Conservation (phyloP, 208 protist genomes). For the Wallacemonas sp. region DNA sequence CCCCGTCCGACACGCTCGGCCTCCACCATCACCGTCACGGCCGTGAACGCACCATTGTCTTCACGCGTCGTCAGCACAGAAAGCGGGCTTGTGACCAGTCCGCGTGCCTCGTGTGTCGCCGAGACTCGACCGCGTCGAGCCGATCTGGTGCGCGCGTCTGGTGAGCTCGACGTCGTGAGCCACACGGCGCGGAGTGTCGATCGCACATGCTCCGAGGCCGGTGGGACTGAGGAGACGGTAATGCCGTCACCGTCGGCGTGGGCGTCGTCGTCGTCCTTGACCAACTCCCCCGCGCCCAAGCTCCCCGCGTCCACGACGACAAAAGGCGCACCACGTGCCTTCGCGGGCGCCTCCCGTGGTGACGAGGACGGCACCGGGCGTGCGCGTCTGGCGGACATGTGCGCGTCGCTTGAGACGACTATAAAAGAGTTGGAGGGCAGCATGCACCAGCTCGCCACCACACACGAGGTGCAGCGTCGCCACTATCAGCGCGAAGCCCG, state of each 20-base stretch:
- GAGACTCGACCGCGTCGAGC: no score
- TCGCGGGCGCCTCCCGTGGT: no score
- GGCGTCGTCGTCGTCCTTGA: not conserved
- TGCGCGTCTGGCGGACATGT: not conserved
- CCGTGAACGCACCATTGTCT: not conserved
- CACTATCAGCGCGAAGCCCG: conserved; percentile 6
- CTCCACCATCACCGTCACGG: not conserved
- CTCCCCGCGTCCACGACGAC: not conserved
- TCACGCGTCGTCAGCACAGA: not conserved
- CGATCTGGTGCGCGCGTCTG: no score
- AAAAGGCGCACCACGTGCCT: not conserved
- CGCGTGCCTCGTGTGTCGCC: no score
- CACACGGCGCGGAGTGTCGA: not conserved
- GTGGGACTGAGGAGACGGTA: not conserved
- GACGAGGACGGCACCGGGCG: not conserved
- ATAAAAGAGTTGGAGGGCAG: not conserved
- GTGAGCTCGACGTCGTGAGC: no score
- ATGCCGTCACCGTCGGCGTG: not conserved
- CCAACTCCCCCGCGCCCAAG: not conserved
- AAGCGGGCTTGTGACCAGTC: no score
- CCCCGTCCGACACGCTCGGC: no score
- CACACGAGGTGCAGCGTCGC: conserved; percentile 3
- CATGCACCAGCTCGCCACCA: not conserved
- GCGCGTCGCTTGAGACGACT: not conserved
- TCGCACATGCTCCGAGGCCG: not conserved